Conservation (phyloP, 2,329 filamentous ascomycete species). For the Ophiostoma piceae region DNA sequence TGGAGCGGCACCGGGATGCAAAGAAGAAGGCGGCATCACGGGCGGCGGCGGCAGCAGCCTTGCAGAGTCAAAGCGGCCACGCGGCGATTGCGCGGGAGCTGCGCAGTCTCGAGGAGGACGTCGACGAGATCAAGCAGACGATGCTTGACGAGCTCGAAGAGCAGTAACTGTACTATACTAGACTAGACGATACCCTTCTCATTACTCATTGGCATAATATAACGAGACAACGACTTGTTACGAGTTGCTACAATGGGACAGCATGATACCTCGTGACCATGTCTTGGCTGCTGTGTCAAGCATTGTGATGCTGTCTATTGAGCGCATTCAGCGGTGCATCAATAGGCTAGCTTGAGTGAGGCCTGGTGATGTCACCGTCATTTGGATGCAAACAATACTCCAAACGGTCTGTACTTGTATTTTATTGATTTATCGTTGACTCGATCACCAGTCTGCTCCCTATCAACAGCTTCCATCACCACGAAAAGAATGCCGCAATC, state of each 20-base stretch:
- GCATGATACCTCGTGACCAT: not conserved
- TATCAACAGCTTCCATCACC: too few relatives aligned
- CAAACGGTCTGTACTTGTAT: not conserved
- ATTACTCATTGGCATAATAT: not conserved
- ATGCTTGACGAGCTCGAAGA: slow-evolving; percentile 24
- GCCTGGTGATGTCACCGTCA: not conserved
- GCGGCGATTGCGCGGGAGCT: slow-evolving; percentile 16
- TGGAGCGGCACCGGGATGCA: slow-evolving; percentile 33
- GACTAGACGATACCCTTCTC: slow-evolving; percentile 5
- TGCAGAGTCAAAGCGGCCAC: not conserved
- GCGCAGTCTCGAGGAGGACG: slow-evolving; percentile 24
- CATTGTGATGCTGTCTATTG: slow-evolving; percentile 2
- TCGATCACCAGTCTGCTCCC: not conserved
- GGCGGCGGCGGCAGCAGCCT: not conserved
- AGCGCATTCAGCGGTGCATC: not conserved
- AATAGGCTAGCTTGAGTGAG: not conserved
- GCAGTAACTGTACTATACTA: not conserved
- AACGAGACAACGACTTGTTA: not conserved
- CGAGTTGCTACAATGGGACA: not conserved
- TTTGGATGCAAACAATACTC: not conserved
- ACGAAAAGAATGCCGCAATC: not conserved
- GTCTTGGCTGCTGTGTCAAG: not conserved
- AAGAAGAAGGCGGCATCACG: not conserved
- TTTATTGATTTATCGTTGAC: not conserved
- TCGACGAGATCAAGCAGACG: slow-evolving; percentile 28